Base-by-base conservation (phyloP, 2,329 filamentous ascomycete genomes). In the Alternaria sp. region DNA sequence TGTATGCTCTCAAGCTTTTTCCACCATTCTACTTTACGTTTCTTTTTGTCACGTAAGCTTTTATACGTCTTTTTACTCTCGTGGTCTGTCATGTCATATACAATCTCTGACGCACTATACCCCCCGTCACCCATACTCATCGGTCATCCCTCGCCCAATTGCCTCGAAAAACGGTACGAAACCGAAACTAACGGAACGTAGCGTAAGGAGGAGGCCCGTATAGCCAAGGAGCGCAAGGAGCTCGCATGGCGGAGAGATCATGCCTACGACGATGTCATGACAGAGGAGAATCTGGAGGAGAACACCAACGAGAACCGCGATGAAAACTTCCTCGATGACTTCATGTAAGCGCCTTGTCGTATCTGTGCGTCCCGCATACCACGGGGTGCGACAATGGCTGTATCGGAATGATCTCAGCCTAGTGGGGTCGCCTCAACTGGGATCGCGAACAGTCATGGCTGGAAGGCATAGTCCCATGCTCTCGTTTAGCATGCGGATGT, bases 221-320 rank as follows among this genome's bases (percentile, higher is more conserved):
- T 93, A 47, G 87, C 89, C 51, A 90, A 93, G 78, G 92, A 97
- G 82, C 86, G 92, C 66, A 91, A 92, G 79, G 90, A 96, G 79
- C 87, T 94, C 81, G 96, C 96, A 79, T 96, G 89, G 85, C 92
- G 96, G 80, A 95, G 95, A 81, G 93, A 97, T n/a, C 94, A 99
- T 80, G 94, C 94, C 2, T 99, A 99, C 78, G 95, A 98, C 75
- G 93, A 97, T 47, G 80, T 97, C 54, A 93, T 97, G 78, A 88
- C 87, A 5, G 93, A 96, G 54, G 92, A 97, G 59, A 90, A 91
- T 70, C 85, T 96, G 82, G 88, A 88, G 43, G 81, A 79, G 22
- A 88, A 88, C 56, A 97, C 90, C 81, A 99, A 99, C 79, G 92
- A 97, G 80, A 89, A 97, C 73, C 87, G 93, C 14, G 85, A 86